Evolutionary conservation across 495 filamentous ascomycete genomes (phyloP).

Genomic region (Daldinia decipiens): DNA sequence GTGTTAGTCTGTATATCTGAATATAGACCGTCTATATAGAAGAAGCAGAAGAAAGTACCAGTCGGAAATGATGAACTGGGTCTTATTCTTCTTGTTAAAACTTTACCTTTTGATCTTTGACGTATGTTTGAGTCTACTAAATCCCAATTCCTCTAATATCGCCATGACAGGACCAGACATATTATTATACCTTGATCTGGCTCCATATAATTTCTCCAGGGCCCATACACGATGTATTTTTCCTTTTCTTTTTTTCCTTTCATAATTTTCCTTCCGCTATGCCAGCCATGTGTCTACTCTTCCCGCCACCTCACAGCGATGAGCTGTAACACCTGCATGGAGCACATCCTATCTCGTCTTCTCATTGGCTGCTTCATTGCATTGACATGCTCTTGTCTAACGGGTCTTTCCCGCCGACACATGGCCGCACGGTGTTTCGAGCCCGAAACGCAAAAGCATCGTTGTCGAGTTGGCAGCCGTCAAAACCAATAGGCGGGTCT

Average conservation of each 20-base stretch:
- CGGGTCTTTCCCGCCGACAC: slow-evolving; percentile 12
- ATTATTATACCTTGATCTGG: slow-evolving; percentile 12
- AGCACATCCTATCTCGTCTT: not conserved
- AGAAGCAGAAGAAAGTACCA: not conserved
- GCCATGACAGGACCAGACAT: slow-evolving; percentile 12
- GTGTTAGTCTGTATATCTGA: not conserved
- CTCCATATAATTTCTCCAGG: slow-evolving; percentile 8
- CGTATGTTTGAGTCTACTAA: not conserved
- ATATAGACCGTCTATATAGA: slow-evolving; percentile 2
- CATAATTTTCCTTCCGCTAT: slow-evolving; percentile 7
- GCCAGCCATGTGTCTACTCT: slow-evolving; percentile 14
- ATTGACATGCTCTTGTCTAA: slow-evolving; percentile 19
- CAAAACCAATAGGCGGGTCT: slow-evolving; percentile 16
- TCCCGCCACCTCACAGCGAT: slow-evolving; percentile 17
- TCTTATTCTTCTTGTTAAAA: not conserved
- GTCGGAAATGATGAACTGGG: not conserved
- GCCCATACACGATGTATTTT: not conserved
- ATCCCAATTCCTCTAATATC: not conserved
- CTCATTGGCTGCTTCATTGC: slow-evolving; percentile 20
- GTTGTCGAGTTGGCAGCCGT: slow-evolving; percentile 18
- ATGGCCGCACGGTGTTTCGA: slow-evolving; percentile 20
- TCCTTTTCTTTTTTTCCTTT: slow-evolving; percentile 1
- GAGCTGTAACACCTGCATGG: slow-evolving; percentile 14
- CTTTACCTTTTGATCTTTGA: slow-evolving; percentile 7
- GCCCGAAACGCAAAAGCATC: slow-evolving; percentile 11